Conservation (phyloP, 1,284 basidiomycete species). For the Takashimella koratensis region DNA sequence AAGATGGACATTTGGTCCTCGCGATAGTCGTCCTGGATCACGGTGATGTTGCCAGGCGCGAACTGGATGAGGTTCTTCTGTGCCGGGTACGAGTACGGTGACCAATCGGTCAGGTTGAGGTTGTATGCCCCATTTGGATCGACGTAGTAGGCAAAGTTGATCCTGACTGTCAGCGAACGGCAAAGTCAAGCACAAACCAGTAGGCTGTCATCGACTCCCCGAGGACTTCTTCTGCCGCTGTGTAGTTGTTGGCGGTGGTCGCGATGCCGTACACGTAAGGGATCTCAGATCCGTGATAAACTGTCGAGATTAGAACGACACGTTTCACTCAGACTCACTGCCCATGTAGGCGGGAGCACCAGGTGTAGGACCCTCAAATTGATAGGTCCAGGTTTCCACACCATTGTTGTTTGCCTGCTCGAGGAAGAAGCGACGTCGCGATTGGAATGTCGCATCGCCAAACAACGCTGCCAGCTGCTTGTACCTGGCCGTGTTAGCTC, state of each 20-base stretch:
- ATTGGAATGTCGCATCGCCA: conserved; percentile 32
- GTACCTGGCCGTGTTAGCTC: conserved; percentile 11
- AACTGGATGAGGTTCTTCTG: conserved; percentile 33
- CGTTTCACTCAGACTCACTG: conserved; percentile 13
- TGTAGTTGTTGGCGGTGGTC: conserved; percentile 16
- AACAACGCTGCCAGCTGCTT: conserved; percentile 28
- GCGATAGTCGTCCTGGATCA: conserved; percentile 40
- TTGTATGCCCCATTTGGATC: conserved; percentile 19
- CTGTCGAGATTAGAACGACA: conserved; percentile 2
- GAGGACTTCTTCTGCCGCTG: conserved; percentile 20
- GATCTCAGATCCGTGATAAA: conserved; percentile 30
- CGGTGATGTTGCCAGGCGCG: conserved; percentile 21
- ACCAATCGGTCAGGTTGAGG: conserved; percentile 33
- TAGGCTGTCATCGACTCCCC: conserved; percentile 31
- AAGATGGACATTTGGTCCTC: conserved; percentile 35
- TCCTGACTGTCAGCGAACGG: conserved; percentile 14
- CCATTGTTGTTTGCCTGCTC: conserved; percentile 24
- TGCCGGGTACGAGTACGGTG: conserved; percentile 18
- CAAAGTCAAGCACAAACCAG: conserved; percentile 27
- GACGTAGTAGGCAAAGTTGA: conserved; percentile 43
- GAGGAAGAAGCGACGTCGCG: conserved; percentile 30
- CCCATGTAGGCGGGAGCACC: conserved; percentile 12
- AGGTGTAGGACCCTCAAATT: conserved; percentile 24
- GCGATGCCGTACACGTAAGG: conserved; percentile 26
- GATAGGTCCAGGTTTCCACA: conserved; percentile 34